Conservation (phyloP, 805 yeast species). For the Zygosaccharomyces bisporus region DNA sequence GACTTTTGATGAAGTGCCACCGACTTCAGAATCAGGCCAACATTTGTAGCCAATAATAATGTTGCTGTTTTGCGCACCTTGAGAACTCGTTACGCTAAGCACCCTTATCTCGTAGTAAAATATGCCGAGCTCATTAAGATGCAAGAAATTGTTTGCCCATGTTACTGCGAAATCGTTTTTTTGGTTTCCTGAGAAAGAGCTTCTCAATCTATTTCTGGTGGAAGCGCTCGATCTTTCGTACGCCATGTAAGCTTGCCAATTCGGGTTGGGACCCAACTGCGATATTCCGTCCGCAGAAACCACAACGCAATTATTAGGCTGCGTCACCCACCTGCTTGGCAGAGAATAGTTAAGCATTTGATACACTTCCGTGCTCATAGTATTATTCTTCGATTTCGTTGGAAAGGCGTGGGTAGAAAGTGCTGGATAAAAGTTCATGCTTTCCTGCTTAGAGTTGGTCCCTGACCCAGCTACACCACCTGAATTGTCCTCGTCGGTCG, state of each 20-base stretch:
- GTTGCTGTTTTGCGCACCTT: constrained; percentile 28
- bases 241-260: constrained; percentile 25
- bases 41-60: constrained; percentile 31
- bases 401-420: constrained; percentile 13
- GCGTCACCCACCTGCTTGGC: constrained; percentile 31
- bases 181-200: constrained; percentile 17
- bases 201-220: constrained; percentile 24
- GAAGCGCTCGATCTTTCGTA: constrained; percentile 21
- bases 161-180: constrained; percentile 30
- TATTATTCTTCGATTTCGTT: constrained; percentile 19
- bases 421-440: constrained; percentile 16
- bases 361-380: constrained; percentile 25
- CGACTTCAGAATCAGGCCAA: constrained; percentile 13
- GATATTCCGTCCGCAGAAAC: constrained; percentile 32
- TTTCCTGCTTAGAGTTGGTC: constrained; percentile 11
- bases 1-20: constrained; percentile 6
- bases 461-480: constrained; percentile 6
- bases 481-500: constrained; percentile 7
- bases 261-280: constrained; percentile 26
- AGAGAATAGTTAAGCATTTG: constrained; percentile 27
- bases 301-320: constrained; percentile 24
- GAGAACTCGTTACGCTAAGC: constrained; percentile 25
- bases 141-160: constrained; percentile 29
- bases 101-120: constrained; percentile 33
- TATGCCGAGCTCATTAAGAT: constrained; percentile 24